Percentiles rank a stretch among this genome's conserved stretches.
phyloP scores from a whole-genome alignment of 1,284 basidiomycete species.

The Trichosporon coremiiforme region DNA sequence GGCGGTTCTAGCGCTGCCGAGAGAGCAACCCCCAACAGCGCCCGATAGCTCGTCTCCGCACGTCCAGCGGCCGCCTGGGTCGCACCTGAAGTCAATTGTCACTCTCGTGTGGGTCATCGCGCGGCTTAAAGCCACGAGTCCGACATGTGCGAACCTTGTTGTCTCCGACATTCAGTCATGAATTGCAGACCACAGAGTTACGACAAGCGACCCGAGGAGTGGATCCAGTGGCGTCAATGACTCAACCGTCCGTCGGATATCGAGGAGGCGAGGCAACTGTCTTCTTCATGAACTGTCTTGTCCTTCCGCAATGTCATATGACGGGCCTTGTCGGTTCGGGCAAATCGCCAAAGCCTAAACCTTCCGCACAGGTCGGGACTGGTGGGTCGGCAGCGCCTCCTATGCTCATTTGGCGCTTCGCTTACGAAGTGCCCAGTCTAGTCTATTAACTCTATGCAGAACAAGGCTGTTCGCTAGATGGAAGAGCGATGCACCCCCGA shows the following conservation, averaged over 20 bases:
- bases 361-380: neutral
- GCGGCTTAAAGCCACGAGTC: conserved; percentile 9
- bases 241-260: neutral
- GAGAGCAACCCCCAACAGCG: neutral
- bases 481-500: neutral
- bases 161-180: conserved; percentile 4
- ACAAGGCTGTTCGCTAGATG: neutral
- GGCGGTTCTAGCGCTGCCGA: neutral
- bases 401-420: neutral
- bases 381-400: neutral
- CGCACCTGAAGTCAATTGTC: conserved; percentile 10
- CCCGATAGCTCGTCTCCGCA: neutral
- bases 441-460: neutral
- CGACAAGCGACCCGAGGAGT: neutral
- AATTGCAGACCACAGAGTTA: conserved; percentile 4
- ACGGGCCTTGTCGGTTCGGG: neutral
- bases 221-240: conserved; percentile 4
- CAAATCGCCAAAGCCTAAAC: conserved; percentile 2
- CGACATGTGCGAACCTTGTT: conserved; percentile 16
- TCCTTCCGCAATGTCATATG: neutral
- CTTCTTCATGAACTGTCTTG: neutral
- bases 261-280: neutral
- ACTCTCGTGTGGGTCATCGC: neutral
- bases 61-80: neutral
- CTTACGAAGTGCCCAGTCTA: neutral